Base-by-base conservation (phyloP, 2,329 filamentous ascomycete species). In the Nemania sp. region DNA sequence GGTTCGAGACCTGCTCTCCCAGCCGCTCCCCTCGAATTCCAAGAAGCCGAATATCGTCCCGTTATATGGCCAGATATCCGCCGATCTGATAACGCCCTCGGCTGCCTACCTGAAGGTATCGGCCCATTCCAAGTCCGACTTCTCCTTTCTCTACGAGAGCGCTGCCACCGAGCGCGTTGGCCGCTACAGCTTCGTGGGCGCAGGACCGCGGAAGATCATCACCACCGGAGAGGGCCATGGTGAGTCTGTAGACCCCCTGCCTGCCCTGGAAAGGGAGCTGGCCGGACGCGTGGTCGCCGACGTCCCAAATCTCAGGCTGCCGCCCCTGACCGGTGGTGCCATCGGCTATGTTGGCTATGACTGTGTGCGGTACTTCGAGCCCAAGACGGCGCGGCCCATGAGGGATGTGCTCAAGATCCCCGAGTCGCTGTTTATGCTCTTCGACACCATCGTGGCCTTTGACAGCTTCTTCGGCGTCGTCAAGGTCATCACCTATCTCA, bases 331-430 rank as follows among this genome's bases (percentile, higher is more conserved):
- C 0, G 95, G 93, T 42, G 95, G 95, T 51, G 95, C 93, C 12
- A 92, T 99, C 70, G 95, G 95, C 61, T 99, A 98, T 75, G 92
- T 98, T 5, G 93, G 93, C 54, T 99, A 99, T 73, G 95, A 99
- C 75, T 99, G 95, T 76, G 91, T 99, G 70, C 88, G 89, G 72
- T 98, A 98, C 78, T 99, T 99, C 69, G 95, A 99, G 81, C 95
- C 95, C 63, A 96, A 93, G 83, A 98, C 95, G n/a, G 88, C 88
- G 25, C 86, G 92, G 51, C 87, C 91, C 2, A 87, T 97, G 81
- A 89, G 95, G 76, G 95, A 99, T 76, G 84, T 96, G 32, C 83
- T 98, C 20, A 80, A 89, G 62, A 91, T 98, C 43, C 95, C 95
- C 0, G 95, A 99, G 81, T 93, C 91, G 60, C 81, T 98, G 32